Conservation (phyloP, 2,329 filamentous ascomycete genomes). For the Leptodontidium sp. region DNA sequence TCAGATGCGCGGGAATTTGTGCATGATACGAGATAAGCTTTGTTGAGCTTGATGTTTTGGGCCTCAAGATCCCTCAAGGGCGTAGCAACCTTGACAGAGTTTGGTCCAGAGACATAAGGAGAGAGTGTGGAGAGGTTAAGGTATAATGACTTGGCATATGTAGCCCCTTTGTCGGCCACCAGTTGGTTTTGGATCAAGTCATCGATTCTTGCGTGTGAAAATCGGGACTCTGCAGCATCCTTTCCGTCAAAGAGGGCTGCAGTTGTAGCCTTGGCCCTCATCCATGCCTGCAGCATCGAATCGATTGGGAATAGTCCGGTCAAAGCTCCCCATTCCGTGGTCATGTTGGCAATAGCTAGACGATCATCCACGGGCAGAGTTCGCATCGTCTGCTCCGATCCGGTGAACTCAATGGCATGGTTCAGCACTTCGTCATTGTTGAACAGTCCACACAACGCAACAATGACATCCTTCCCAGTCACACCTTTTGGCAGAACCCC, state of each 20-base stretch:
- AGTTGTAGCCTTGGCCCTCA: constrained; percentile 77
- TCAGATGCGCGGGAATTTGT: constrained; percentile 88
- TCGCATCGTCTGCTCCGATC: constrained; percentile 77
- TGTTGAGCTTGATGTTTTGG: constrained; percentile 80
- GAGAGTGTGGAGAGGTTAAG: constrained; percentile 84
- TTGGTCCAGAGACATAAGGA: constrained; percentile 86
- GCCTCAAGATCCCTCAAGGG: constrained; percentile 77
- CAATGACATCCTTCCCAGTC: constrained; percentile 92
- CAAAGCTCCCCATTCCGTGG: constrained; percentile 81
- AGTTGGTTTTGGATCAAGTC: constrained; percentile 73
- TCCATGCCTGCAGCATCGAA: constrained; percentile 73
- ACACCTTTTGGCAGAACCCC: constrained; percentile 81
- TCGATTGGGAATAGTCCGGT: constrained; percentile 84
- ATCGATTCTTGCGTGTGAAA: constrained; percentile 78
- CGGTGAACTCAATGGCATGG: constrained; percentile 88
- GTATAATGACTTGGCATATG: constrained; percentile 84
- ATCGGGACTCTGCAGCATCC: constrained; percentile 58
- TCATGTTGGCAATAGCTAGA: constrained; percentile 82
- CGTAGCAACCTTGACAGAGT: constrained; percentile 87
- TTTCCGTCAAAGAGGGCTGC: constrained; percentile 66
- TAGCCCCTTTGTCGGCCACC: constrained; percentile 76
- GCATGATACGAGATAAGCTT: constrained; percentile 88
- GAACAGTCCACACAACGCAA: constrained; percentile 87
- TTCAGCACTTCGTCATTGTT: constrained; percentile 90
- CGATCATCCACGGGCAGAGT: constrained; percentile 77